Evolutionary conservation across 192 early-diverging fungal species (phyloP), one percentile per base, ranked within the genome.

Genomic region (Diversispora epigaea): DNA sequence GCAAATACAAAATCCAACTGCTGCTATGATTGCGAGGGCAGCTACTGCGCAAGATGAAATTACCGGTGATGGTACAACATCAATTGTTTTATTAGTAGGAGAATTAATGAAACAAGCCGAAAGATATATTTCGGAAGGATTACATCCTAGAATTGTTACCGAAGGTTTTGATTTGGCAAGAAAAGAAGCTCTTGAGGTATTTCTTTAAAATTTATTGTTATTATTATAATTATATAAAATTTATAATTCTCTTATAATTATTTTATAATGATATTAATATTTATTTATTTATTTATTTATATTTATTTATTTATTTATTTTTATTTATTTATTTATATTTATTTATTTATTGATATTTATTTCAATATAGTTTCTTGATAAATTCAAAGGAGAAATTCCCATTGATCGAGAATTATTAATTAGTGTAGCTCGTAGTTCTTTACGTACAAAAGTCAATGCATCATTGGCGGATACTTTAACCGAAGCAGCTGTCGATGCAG

Each of bases 1-100:
- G 94, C 98, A 99, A 96, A 99, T 99, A 83, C 96, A 97, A 92
- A 96, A 99, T 83, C 98, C 98, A 7, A 97, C 96, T 4, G 98
- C 98, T 25, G 92, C 93, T 71, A 99, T 99, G 98, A 98, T 99
- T 81, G 98, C 98, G 25, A 89, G 96, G 17, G 94, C 98, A n/a
- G 96, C 98, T 1, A 98, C 95, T 22, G 96, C 96, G 39, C 98
- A 99, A 84, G 98, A 99, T 85, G 98, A 99, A 77, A 91, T 98
- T 50, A 98, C 96, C 40, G 98, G 98, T 55, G 98, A 99, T 75
- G 98, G 98, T 62, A 99, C 98, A 21, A 99, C 98, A 4, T 94
- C 94, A 12, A 93, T 98, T 77, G 96, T 99, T 10, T 86, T 99
- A 60, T 85, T 98, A 45, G 96, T 99, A 62, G 98, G 94, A 55